Evolutionary conservation across 768 basidiomycete genomes (phyloP).

Genomic region (Dendrothele bispora): DNA sequence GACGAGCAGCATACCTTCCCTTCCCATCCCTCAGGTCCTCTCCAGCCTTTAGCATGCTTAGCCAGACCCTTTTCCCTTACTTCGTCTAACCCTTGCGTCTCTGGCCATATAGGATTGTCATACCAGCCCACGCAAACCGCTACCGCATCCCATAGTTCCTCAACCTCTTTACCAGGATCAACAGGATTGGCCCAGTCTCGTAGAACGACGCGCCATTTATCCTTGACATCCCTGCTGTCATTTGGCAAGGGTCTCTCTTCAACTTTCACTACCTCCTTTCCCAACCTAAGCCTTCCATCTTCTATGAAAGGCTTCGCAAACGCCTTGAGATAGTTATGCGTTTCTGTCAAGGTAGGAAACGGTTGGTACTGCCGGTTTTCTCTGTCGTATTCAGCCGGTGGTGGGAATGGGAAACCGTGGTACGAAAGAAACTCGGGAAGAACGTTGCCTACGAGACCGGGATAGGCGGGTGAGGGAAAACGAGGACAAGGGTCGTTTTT

Average conservation of each 20-base stretch:
- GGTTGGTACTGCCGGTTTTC: slow-evolving; percentile 33
- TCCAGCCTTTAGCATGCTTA: slow-evolving; percentile 42
- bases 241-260: slow-evolving; percentile 31
- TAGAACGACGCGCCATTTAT: slow-evolving; percentile 40
- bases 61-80: slow-evolving; percentile 32
- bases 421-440: slow-evolving; percentile 44
- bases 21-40: slow-evolving; percentile 37
- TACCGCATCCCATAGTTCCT: slow-evolving; percentile 49
- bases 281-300: slow-evolving; percentile 32
- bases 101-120: slow-evolving; percentile 45
- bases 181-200: slow-evolving; percentile 31
- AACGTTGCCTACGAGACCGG: slow-evolving; percentile 50
- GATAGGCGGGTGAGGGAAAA: slow-evolving; percentile 51
- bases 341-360: slow-evolving; percentile 38
- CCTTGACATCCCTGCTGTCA: slow-evolving; percentile 12
- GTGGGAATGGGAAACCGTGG: slow-evolving; percentile 35
- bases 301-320: slow-evolving; percentile 34
- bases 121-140: slow-evolving; percentile 36
- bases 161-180: slow-evolving; percentile 18
- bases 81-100: slow-evolving; percentile 39
- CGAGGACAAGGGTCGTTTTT: slow-evolving; percentile 16
- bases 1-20: slow-evolving; percentile 22
- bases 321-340: slow-evolving; percentile 32
- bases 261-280: slow-evolving; percentile 38
- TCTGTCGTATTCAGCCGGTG: slow-evolving; percentile 19